phyloP scores from a whole-genome alignment of 2,329 filamentous ascomycete species.

The Gnomoniopsis sp. region DNA sequence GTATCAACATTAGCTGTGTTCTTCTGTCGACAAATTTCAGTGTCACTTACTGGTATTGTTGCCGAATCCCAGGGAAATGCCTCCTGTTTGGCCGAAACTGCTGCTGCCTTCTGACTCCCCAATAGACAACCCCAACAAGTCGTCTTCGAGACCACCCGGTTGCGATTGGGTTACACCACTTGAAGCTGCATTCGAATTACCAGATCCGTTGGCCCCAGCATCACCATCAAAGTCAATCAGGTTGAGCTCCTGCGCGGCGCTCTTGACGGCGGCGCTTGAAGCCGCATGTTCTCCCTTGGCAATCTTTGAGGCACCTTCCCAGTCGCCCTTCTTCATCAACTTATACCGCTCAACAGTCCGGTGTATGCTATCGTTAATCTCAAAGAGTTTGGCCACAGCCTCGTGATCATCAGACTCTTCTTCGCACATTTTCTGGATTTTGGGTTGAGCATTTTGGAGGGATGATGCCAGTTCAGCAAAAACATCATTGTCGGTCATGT shows the following conservation, averaged over 20 bases:
- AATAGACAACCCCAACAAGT: conserved; percentile 84
- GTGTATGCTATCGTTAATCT: conserved; percentile 99
- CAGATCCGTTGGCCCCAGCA: conserved; percentile 49
- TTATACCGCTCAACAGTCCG: conserved; percentile 94
- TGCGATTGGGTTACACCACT: conserved; percentile 42
- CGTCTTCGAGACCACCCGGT: conserved; percentile 72
- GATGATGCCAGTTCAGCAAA: conserved; percentile 84
- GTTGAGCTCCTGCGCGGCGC: conserved; percentile 71
- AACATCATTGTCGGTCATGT: conserved; percentile 65
- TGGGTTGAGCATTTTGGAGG: conserved; percentile 89
- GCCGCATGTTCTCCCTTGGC: conserved; percentile 65
- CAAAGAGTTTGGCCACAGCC: conserved; percentile 88
- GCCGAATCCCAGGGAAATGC: conserved; percentile 78
- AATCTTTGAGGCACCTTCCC: conserved; percentile 78
- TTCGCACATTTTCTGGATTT: conserved; percentile 99
- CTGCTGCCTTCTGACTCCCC: conserved; percentile 47
- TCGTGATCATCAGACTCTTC: conserved; percentile 97
- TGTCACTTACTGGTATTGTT: conserved; percentile 60
- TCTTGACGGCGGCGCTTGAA: conserved; percentile 50
- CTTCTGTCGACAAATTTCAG: not conserved
- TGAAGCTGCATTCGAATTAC: conserved; percentile 18
- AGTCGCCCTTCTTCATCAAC: conserved; percentile 90
- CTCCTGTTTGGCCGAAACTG: conserved; percentile 70
- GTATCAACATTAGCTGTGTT: conserved; percentile 23
- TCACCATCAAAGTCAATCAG: conserved; percentile 85